A percentile compares a stretch with the other conserved stretches of the same genome.
Evolutionary conservation across 2,329 filamentous ascomycete species (phyloP).

Genomic region (Chrysosporium keratinophilum): DNA sequence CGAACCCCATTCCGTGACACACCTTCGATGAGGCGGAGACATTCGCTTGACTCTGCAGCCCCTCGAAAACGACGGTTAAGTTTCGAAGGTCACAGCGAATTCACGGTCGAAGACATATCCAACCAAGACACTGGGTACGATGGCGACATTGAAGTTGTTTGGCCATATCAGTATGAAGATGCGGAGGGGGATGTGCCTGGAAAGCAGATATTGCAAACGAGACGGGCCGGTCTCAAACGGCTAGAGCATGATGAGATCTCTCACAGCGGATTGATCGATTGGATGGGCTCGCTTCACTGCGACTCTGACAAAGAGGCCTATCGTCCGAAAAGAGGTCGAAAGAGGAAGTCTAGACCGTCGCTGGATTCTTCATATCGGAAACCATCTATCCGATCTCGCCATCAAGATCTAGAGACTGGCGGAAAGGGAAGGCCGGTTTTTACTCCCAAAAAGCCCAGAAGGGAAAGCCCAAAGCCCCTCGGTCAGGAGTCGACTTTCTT

Average conservation of each 20-base stretch:
- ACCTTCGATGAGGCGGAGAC: not conserved
- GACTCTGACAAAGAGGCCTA: slow-evolving; percentile 21
- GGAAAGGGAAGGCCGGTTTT: not conserved
- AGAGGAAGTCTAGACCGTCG: slow-evolving; percentile 25
- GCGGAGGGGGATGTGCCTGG: slow-evolving; percentile 17
- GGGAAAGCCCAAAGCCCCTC: not conserved
- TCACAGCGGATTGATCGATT: slow-evolving; percentile 28
- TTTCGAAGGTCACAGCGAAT: slow-evolving; percentile 14
- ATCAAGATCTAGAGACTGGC: not conserved
- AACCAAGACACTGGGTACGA: slow-evolving; percentile 25
- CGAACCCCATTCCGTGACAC: not conserved
- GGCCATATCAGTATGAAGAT: slow-evolving; percentile 30
- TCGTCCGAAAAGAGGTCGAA: slow-evolving; percentile 24
- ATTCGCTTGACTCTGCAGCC: not conserved
- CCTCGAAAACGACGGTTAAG: slow-evolving; percentile 7
- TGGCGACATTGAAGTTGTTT: slow-evolving; percentile 25
- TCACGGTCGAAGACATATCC: slow-evolving; percentile 22
- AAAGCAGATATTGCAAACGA: slow-evolving; percentile 9
- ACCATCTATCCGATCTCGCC: not conserved
- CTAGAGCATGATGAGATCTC: slow-evolving; percentile 22
- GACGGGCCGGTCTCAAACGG: slow-evolving; percentile 16
- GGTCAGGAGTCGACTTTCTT: not conserved
- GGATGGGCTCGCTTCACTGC: slow-evolving; percentile 26
- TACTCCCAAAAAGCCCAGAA: slow-evolving; percentile 4
- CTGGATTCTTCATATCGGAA: not conserved